Evolutionary conservation across 2,329 filamentous ascomycete species (phyloP), one percentile per base, ranked within the genome.

Genomic region (Monilinia vaccinii-corymbosi): DNA sequence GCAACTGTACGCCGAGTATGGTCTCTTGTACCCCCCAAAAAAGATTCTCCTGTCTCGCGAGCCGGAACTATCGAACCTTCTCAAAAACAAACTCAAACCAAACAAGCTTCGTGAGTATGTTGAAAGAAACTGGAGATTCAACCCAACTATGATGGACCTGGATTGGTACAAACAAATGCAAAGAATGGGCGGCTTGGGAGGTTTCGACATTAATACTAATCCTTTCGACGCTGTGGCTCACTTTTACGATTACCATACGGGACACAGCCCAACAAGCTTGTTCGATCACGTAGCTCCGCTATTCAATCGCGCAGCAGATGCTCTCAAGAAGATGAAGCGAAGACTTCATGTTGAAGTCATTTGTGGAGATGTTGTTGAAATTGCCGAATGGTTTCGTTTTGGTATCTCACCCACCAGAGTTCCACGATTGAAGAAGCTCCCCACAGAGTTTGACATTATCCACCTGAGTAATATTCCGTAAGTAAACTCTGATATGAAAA

Each of bases 401-500:
- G 60, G 50, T 7, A 32, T 62, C 10, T 23, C 31, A 5, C 23
- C 23, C 3, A 47, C 34, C 14, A 48, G 32, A 48, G 45, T 23
- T 48, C 53, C 53, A 36, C 53, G n/a, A 25, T 32, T 14, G n/a
- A 10, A 47, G 25, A 32, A n/a, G 28, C 47, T 62, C 10, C 63
- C 60, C 2, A 48, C 44, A 18, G n/a, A 50, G 9, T 66, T 66
- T 36, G 62, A 66, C 23, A 51, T 56, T 10, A 60, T 64, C 23
- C 62, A 66, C 55, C 49, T 66, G 25, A 64, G 62, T 31, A 64
- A 65, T 38, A 58, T 66, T 45, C 63, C 63, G 62, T 66, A 47
- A 59, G 61, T 55, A 10, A 32, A 10, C 23, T 42, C 18, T 44
- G 9, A 21, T 28, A 28, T 31, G 4, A 6, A 5, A 28, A 8